Evolutionary conservation across 495 filamentous ascomycete species (phyloP), one percentile per base, ranked within the genome.

Genomic region (Hypoxylon perforatum): DNA sequence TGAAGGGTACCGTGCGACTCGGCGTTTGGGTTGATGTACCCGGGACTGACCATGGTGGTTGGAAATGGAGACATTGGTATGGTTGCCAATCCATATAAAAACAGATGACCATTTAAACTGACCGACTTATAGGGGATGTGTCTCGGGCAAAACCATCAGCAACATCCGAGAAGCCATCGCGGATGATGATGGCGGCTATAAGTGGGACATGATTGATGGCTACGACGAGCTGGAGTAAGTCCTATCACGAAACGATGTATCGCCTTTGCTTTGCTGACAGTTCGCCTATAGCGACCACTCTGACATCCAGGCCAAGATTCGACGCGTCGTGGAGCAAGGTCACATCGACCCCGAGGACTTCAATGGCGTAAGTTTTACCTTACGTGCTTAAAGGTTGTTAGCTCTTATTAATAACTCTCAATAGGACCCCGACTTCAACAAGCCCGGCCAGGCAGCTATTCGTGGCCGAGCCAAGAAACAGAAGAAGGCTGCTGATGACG

Each of bases 11-110:
- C 53, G 73, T 96, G 6, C 89, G 93, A 12, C 81, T 89, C 25
- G 93, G 90, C 23, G 80, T 80, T 44, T 89, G 87, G 82, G 80
- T 95, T 45, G 81, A 84, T 11, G 79, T 84, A 22, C 63, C 80
- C 30, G 3, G 11, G 0, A 76, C 71, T 41, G 76, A 77, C 0
- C 67, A 75, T 49, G 79, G 69, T 9, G 76, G 78, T 58, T 95
- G 84, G 82, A 69, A 72, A 46, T 97, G 87, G 86, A 85, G 87
- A 58, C 93, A 97, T 74, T 97, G 93, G 93, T 94, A 78, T 71
- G 84, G 58, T 30, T 38, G 22, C 30, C 25, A 52, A 51, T 49
- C 33, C 14, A 23, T 51, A 11, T 53, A 44, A 21, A 50, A 55
- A 25, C 52, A 63, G 17, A 28, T 59, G 21, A 30, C 48, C 12